These are phyloP conservation scores for Actinidia arguta DNA, from an alignment of 179 eudicot genomes.

Conservation along the genomic window DNA sequence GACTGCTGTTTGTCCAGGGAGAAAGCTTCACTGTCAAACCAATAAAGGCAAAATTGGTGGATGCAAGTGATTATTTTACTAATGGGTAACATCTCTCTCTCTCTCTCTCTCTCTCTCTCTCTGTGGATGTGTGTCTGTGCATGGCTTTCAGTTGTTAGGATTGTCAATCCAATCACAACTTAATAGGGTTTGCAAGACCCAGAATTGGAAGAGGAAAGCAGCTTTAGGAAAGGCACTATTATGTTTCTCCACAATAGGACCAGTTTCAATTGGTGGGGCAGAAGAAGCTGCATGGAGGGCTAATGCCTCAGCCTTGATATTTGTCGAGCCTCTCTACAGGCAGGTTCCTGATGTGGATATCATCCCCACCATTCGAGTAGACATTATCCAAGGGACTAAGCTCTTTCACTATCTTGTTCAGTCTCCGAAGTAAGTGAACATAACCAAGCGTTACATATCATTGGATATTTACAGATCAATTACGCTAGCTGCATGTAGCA, in stretches of 20 bases:
- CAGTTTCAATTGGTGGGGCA: constrained; percentile 33
- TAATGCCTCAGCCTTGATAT: constrained; percentile 44
- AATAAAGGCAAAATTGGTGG: constrained; percentile 32
- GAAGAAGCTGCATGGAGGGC: constrained; percentile 29
- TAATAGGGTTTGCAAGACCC: constrained; percentile 34
- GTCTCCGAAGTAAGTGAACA: constrained; percentile 27
- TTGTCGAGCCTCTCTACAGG: constrained; percentile 41
- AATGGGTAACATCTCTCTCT: constrained; percentile 36
- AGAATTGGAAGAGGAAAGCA: constrained; percentile 23
- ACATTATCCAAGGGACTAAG: constrained; percentile 48
- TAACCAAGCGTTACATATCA: neutral
- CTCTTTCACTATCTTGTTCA: constrained; percentile 31
- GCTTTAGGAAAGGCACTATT: constrained; percentile 40
- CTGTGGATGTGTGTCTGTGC: too few relatives aligned
- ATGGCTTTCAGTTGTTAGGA: neutral
- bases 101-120: neutral
- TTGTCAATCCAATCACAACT: neutral
- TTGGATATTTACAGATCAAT: too few relatives aligned
- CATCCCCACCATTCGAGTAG: constrained; percentile 43
- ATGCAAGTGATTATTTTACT: constrained; percentile 24
- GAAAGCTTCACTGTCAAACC: constrained; percentile 37
- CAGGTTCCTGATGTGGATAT: constrained; percentile 37
- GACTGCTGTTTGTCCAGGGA: constrained; percentile 38
- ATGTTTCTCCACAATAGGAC: constrained; percentile 47
- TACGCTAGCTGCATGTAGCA: neutral